Conservation (phyloP, 331 rosid species). For the Quercus tomentella region DNA sequence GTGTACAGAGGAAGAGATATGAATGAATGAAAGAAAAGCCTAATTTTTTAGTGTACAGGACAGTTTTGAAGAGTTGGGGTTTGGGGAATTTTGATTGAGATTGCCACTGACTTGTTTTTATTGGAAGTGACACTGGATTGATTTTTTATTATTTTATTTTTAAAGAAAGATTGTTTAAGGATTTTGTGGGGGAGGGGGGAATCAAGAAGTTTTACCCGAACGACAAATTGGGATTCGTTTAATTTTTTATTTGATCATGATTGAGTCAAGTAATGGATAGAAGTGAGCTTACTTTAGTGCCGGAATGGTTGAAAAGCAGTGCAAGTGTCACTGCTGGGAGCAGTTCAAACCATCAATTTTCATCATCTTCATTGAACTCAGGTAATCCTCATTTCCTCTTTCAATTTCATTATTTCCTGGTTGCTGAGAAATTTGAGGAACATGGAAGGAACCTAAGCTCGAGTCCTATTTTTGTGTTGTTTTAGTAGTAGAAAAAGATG, state of each 20-base stretch:
- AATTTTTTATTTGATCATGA: not conserved
- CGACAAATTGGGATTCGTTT: not conserved
- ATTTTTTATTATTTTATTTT: not conserved
- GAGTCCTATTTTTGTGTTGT: not conserved
- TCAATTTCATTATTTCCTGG: not conserved
- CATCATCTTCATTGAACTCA: not conserved
- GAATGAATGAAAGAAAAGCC: not conserved
- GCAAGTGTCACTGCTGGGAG: slow-evolving; percentile 5
- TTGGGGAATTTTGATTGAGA: not conserved
- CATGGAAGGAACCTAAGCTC: not conserved
- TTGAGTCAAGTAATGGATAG: slow-evolving; percentile 24
- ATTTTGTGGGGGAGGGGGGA: not conserved
- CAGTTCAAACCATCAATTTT: not conserved
- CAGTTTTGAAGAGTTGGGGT: slow-evolving; percentile 2
- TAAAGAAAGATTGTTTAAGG: not conserved
- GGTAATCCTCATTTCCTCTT: not conserved
- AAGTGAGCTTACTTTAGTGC: slow-evolving; percentile 20
- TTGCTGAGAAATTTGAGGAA: not conserved
- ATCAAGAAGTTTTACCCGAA: not conserved
- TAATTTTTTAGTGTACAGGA: not conserved
- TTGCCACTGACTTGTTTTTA: not conserved
- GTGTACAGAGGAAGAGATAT: not conserved
- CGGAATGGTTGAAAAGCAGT: slow-evolving; percentile 34
- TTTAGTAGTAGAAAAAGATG: not conserved
- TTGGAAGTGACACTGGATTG: not conserved